Percentiles rank a stretch among this genome's conserved stretches.
Conservation (phyloP, 1,284 basidiomycete genomes). For the Peniophora sp. region DNA sequence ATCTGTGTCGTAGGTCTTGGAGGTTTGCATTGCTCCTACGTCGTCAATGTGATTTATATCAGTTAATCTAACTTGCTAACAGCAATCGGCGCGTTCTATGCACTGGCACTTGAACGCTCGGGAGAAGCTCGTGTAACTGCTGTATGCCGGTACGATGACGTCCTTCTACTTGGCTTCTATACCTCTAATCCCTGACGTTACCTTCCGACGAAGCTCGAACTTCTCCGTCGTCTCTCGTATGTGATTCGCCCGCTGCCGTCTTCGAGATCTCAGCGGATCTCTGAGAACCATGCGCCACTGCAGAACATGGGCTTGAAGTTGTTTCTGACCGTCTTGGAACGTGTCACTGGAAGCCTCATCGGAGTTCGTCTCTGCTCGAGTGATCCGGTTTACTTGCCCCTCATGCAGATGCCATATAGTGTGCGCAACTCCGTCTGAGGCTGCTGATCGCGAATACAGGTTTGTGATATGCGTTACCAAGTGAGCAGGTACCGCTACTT, state of each 20-base stretch:
- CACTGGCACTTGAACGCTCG: slow-evolving; percentile 13
- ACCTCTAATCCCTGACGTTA: neutral
- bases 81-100: slow-evolving; percentile 16
- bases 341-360: slow-evolving; percentile 22
- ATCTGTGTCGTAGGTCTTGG: slow-evolving; percentile 16
- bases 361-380: slow-evolving; percentile 16
- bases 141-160: slow-evolving; percentile 11
- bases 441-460: slow-evolving; percentile 24
- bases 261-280: too few species aligned
- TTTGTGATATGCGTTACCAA: slow-evolving; percentile 27
- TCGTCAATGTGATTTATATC: neutral
- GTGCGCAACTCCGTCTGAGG: slow-evolving; percentile 21
- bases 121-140: slow-evolving; percentile 16
- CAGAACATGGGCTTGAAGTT: slow-evolving; percentile 25
- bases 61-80: neutral
- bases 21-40: too few species aligned
- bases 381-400: neutral
- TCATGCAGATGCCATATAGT: slow-evolving; percentile 14
- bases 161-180: neutral
- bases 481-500: slow-evolving; percentile 8
- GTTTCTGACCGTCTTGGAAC: slow-evolving; percentile 22
- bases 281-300: slow-evolving; percentile 1
- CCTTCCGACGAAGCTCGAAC: slow-evolving; percentile 20
- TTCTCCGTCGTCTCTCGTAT: slow-evolving; percentile 10
- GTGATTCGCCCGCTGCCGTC: too few species aligned